A percentile compares a stretch with the other conserved stretches of the same genome.
Evolutionary conservation across 1,284 basidiomycete genomes (phyloP).

Genomic region (Wallemia hederae): DNA sequence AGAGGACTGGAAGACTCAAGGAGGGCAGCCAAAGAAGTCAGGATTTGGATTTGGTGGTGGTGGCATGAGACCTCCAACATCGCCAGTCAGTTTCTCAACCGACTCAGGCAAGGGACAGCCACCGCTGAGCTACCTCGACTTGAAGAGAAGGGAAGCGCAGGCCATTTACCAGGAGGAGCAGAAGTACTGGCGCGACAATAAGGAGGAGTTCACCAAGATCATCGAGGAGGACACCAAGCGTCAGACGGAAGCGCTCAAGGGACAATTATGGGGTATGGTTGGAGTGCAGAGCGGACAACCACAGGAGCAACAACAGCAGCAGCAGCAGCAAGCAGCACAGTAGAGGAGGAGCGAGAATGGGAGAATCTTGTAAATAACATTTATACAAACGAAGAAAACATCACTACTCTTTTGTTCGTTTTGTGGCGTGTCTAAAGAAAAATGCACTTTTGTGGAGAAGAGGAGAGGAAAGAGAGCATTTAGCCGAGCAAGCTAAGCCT

Average conservation of each 20-base stretch:
- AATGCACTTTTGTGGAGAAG: constrained; percentile 1
- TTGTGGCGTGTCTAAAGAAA: no score
- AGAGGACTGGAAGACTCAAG: constrained; percentile 36
- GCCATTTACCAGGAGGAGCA: constrained; percentile 56
- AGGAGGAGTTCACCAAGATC: constrained; percentile 44
- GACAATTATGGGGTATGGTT: background rate
- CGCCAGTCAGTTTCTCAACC: constrained; percentile 7
- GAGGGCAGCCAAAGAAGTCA: background rate
- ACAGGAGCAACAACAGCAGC: background rate
- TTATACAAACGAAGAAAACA: background rate
- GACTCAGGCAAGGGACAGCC: constrained; percentile 23
- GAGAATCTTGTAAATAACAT: background rate
- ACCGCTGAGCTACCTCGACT: constrained; percentile 48
- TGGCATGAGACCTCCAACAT: background rate
- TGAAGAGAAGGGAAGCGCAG: constrained; percentile 64
- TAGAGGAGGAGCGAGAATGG: background rate
- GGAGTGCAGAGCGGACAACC: background rate
- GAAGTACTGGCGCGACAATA: constrained; percentile 55
- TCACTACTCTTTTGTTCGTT: background rate
- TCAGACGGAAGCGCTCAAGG: constrained; percentile 27
- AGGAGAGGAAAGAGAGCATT: constrained; percentile 4
- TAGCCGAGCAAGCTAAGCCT: constrained; percentile 46
- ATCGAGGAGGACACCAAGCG: constrained; percentile 56
- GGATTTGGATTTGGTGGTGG: background rate
- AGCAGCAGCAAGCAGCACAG: background rate